A percentile compares a stretch with the other conserved stretches of the same genome.
phyloP scores from a whole-genome alignment of 495 filamentous ascomycete genomes.

The Neurospora sp. region DNA sequence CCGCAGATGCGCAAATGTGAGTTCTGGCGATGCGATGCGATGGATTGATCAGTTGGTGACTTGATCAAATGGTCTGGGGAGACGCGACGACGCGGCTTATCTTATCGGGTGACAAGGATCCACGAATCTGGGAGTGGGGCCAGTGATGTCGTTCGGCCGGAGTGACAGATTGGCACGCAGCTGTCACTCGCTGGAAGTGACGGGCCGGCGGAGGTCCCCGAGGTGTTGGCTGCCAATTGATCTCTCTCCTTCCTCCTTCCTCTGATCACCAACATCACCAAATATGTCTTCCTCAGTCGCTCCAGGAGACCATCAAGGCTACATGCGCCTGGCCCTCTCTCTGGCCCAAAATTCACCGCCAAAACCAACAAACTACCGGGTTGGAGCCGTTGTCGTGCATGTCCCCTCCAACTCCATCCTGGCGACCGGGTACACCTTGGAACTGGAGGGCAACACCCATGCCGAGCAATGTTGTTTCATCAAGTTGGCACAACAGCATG shows the following conservation, averaged over 20 bases:
- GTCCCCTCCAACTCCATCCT: slow-evolving; percentile 51
- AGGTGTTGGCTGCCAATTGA: not conserved
- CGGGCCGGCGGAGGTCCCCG: not conserved
- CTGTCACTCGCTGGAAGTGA: not conserved
- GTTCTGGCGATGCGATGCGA: not conserved
- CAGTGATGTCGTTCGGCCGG: not conserved
- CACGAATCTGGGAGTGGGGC: not conserved
- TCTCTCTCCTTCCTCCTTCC: not conserved
- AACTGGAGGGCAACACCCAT: slow-evolving; percentile 87
- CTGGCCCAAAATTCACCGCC: slow-evolving; percentile 70
- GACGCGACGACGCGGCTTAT: slow-evolving; percentile 7
- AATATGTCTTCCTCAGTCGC: slow-evolving; percentile 16
- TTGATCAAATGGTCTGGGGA: not conserved
- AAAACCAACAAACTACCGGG: slow-evolving; percentile 84
- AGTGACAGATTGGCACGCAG: too few relatives aligned
- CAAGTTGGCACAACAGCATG: slow-evolving; percentile 51
- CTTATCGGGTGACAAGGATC: not conserved
- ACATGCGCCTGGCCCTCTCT: slow-evolving; percentile 63
- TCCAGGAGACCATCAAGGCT: slow-evolving; percentile 45
- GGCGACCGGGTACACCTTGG: slow-evolving; percentile 82
- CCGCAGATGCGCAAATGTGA: too few relatives aligned
- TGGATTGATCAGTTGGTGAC: not conserved
- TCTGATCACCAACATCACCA: not conserved
- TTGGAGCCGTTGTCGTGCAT: slow-evolving; percentile 74
- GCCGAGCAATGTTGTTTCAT: slow-evolving; percentile 85